Base-by-base conservation (phyloP, 2,329 filamentous ascomycete species). In the Xylariomycetidae sp. region DNA sequence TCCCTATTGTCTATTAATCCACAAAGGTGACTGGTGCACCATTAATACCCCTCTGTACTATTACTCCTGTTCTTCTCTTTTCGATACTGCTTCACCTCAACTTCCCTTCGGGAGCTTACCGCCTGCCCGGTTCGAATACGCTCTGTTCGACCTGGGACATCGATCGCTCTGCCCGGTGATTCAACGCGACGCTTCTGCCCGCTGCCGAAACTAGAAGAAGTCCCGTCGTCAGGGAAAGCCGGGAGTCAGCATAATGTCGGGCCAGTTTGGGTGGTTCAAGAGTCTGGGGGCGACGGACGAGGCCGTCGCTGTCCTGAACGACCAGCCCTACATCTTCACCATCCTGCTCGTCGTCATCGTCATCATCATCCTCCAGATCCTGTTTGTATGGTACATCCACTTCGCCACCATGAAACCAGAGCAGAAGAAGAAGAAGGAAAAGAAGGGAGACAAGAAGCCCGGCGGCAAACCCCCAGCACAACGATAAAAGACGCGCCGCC, bases 401-500 rank as follows among this genome's bases (percentile, higher is more conserved):
- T 69, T 62, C 49, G 73, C 72, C 37, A 80, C 75, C 14, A 42
- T 75, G 60, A 80, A 79, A 62, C 74, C 74, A 12, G 72, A 75
- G 50, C 75, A 80, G 56, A 70, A 63, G 53, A 74, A 72, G 56
- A 69, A 69, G 50, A 73, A 73, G 57, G 62, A 63, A 34, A 42
- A 64, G 33, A 66, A 64, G 31, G 15, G n/a, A n/a, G 20, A 8
- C 51, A 67, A 66, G 48, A n/a, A n/a, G 8, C 47, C 40, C 2
- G 39, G 28, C 5, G 36, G 38, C 11, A 56, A 53, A 37, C 57
- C 62, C 31, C 56, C 13, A n/a, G n/a, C n/a, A n/a, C n/a, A n/a
- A n/a, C n/a, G n/a, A n/a, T n/a, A n/a, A n/a, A n/a, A n/a, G n/a
- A n/a, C n/a, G n/a, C n/a, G n/a, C n/a, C n/a, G n/a, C n/a, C n/a